phyloP scores from a whole-genome alignment of 306 rosid genomes.

The Pterocarpus macrocarpus region DNA sequence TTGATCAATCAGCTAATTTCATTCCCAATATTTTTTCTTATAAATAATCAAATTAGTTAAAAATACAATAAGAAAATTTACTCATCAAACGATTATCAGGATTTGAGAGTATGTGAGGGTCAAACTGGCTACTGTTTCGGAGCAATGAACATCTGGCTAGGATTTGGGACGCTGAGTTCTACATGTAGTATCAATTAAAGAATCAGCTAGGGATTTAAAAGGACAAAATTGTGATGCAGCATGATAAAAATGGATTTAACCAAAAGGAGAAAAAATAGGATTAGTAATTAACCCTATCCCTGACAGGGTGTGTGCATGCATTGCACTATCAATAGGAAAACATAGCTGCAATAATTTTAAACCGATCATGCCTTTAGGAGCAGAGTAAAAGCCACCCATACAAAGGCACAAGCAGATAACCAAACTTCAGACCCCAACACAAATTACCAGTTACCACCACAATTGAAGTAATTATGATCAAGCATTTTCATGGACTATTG shows the following conservation, averaged over 20 bases:
- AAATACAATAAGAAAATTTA: background rate
- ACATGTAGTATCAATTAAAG: background rate
- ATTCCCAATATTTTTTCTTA: background rate
- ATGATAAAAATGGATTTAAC: background rate
- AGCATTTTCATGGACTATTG: slow-evolving; percentile 1
- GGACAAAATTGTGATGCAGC: background rate
- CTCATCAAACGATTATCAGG: background rate
- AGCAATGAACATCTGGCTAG: background rate
- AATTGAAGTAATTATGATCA: slow-evolving; percentile 18
- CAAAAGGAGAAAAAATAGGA: background rate
- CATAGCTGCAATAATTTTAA: slow-evolving; percentile 4
- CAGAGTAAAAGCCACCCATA: slow-evolving; percentile 11
- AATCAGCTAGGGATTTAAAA: background rate
- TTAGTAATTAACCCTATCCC: background rate
- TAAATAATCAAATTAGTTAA: background rate
- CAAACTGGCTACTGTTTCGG: background rate
- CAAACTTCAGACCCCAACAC: background rate
- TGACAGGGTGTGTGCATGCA: no score
- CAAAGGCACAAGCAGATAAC: background rate
- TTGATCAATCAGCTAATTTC: background rate
- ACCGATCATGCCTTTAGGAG: background rate
- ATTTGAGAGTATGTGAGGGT: slow-evolving; percentile 1
- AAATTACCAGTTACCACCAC: background rate
- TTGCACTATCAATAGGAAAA: background rate
- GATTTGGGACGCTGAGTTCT: background rate